Evolutionary conservation across 352 stramenopile species (phyloP), one percentile per base, ranked within the genome.

Genomic region (Phytophthora tentaculata): DNA sequence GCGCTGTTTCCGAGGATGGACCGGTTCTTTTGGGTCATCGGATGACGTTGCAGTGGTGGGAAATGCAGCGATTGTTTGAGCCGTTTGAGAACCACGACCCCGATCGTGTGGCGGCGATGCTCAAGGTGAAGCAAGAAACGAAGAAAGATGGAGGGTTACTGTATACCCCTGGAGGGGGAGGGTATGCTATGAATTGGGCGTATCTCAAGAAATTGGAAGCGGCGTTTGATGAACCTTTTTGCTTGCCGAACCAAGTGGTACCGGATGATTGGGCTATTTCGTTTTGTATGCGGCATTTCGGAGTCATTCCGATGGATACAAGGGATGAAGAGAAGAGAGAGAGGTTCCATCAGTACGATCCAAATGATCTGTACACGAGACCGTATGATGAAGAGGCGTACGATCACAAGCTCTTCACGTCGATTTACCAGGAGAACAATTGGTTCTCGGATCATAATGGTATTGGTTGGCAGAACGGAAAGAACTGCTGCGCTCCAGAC

Each of bases 41-140:
- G 26, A 96, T 94, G 88, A 96, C 88, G 43, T 66, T 94, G 41
- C 88, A 91, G 57, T 96, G 86, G 88, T 94, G 86, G 86, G 84
- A 92, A 56, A 87, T 94, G 81, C 74, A 91, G 64, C 77, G 84
- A 3, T 56, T 71, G 14, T 89, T 94, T 60, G 73, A 91, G 54
- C 86, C 86, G 3, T 91, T 87, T 55, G 73, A 87, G 26, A 74
- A 91, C 13, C 80, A 88, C 62, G 56, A 94, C 35, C 83, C 84
- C 0, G 72, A 86, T 9, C 74, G 89, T 52, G 73, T 95, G 5
- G 61, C 64, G 22, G 68, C 77, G 8, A 79, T 93, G 66, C 39
- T 86, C 3, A 60, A 76, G 19, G 76, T 91, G 20, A 85, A 83
- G 32, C 39, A 76, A 3, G 79, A 74, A 43, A 93, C 84, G 5